Percentiles rank a stretch among this genome's conserved stretches.
Evolutionary conservation across 2,329 filamentous ascomycete genomes (phyloP).

Genomic region (Cladosporium sp.): DNA sequence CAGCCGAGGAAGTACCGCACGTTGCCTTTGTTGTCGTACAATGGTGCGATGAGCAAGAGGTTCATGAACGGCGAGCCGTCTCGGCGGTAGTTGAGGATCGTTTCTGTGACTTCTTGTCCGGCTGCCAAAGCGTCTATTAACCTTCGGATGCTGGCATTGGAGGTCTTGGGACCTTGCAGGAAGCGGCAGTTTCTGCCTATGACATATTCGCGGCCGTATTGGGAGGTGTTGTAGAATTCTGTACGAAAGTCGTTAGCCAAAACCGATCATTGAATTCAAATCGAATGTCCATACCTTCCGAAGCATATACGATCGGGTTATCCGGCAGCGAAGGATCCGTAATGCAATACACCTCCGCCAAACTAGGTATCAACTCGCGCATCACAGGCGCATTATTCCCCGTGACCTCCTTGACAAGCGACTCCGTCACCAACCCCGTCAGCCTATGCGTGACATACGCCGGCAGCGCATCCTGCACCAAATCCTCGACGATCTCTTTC

Average conservation of each 20-base stretch:
- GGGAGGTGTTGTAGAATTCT: conserved; percentile 49
- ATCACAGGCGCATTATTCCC: conserved; percentile 44
- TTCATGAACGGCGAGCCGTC: conserved; percentile 47
- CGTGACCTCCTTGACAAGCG: conserved; percentile 48
- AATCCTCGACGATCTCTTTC: conserved; percentile 37
- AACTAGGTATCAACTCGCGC: conserved; percentile 43
- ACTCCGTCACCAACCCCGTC: conserved; percentile 45
- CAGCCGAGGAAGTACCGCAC: conserved; percentile 45
- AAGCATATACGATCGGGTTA: conserved; percentile 51
- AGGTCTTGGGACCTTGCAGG: conserved; percentile 46
- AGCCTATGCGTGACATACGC: conserved; percentile 46
- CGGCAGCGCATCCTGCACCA: conserved; percentile 46
- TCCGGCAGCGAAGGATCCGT: conserved; percentile 47
- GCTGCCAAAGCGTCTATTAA: conserved; percentile 40
- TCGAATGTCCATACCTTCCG: conserved; percentile 36
- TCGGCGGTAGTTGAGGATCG: conserved; percentile 47
- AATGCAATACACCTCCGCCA: conserved; percentile 51
- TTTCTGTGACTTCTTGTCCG: conserved; percentile 48
- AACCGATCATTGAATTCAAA: not conserved
- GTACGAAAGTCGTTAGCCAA: not conserved
- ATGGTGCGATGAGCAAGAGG: conserved; percentile 43
- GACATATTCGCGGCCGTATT: conserved; percentile 47
- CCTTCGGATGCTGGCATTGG: conserved; percentile 38
- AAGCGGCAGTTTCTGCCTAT: conserved; percentile 51
- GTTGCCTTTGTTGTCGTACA: conserved; percentile 45